Evolutionary conservation across 2,329 filamentous ascomycete genomes (phyloP), one percentile per base, ranked within the genome.

Genomic region (Botrytis galanthina): DNA sequence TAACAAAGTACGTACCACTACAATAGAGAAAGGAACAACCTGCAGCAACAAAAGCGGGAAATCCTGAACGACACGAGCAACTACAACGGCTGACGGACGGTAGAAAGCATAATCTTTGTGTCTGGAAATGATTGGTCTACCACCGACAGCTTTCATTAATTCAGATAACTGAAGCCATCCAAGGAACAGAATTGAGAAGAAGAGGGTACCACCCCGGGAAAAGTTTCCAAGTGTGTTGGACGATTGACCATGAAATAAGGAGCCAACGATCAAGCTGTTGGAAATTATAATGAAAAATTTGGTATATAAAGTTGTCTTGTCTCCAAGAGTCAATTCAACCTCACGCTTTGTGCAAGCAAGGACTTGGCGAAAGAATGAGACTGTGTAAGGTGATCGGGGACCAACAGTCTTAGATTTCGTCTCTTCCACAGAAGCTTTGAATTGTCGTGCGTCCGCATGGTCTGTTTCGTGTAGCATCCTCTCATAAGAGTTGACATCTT

Each of bases 221-320:
- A 92, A 92, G 20, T 89, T 87, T 51, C 90, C 90, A 59, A 83
- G 85, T 1, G 89, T 91, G 77, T 88, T 84, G 8, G 86, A 78
- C 0, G 87, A 83, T 79, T 90, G 85, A 20, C 89, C 92, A 78
- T 94, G 93, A 83, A 96, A 96, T 29, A 96, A 85, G 3, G 91
- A 93, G 2, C 92, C 91, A 71, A 95, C 90, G 75, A 97, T 93
- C 16, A 97, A 85, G 72, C 83, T 88, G 80, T 93, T 93, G 73
- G 91, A 87, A 73, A 95, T 82, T 78, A 94, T 92, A 80, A 94
- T 93, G 82, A 94, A 92, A 74, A 92, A 86, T 77, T 95, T 96
- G 59, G 92, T 95, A 81, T 90, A 91, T 1, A 96, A 85, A 0
- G 92, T 91, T 0, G 90, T 90, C 74, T 87, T 90, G 82, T 97